Conservation (phyloP, 495 filamentous ascomycete species). For the Tricharina praecox region DNA sequence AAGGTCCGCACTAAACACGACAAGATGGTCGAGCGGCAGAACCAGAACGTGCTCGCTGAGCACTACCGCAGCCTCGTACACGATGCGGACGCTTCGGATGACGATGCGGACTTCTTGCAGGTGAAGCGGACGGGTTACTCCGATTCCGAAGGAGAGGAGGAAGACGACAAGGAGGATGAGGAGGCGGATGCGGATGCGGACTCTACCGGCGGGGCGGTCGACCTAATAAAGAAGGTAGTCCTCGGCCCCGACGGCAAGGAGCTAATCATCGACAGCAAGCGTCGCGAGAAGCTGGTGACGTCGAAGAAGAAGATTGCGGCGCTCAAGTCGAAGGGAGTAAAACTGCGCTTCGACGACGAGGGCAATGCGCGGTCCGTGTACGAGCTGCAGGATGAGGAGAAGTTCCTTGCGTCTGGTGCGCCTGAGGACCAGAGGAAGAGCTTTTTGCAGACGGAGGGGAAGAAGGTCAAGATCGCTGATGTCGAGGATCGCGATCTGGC, state of each 20-base stretch:
- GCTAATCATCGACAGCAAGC: slow-evolving; percentile 76
- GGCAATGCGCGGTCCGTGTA: slow-evolving; percentile 69
- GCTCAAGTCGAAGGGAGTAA: slow-evolving; percentile 66
- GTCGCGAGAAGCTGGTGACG: slow-evolving; percentile 76
- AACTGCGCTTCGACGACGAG: slow-evolving; percentile 82
- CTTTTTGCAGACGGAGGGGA: slow-evolving; percentile 58
- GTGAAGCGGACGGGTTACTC: slow-evolving; percentile 53
- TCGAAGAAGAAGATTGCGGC: slow-evolving; percentile 89
- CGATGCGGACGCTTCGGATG: slow-evolving; percentile 36
- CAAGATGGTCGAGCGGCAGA: slow-evolving; percentile 33
- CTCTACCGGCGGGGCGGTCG: background rate
- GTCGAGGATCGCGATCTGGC: slow-evolving; percentile 61
- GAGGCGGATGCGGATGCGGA: no score
- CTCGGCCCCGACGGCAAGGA: slow-evolving; percentile 36
- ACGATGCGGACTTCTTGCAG: slow-evolving; percentile 65
- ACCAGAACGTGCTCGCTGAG: slow-evolving; percentile 81
- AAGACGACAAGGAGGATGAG: background rate
- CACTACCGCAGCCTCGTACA: slow-evolving; percentile 79
- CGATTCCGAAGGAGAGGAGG: slow-evolving; percentile 8
- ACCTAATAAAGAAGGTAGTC: slow-evolving; percentile 33
- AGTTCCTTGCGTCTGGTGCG: slow-evolving; percentile 56
- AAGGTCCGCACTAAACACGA: slow-evolving; percentile 79
- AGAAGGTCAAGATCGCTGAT: slow-evolving; percentile 61
- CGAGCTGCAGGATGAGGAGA: slow-evolving; percentile 66
- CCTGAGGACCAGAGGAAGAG: slow-evolving; percentile 54